Percentiles rank a stretch among this genome's conserved stretches.
These are phyloP conservation scores for Bassia scoparia DNA, from an alignment of 148 eudicot genomes.

Conservation along the genomic window DNA sequence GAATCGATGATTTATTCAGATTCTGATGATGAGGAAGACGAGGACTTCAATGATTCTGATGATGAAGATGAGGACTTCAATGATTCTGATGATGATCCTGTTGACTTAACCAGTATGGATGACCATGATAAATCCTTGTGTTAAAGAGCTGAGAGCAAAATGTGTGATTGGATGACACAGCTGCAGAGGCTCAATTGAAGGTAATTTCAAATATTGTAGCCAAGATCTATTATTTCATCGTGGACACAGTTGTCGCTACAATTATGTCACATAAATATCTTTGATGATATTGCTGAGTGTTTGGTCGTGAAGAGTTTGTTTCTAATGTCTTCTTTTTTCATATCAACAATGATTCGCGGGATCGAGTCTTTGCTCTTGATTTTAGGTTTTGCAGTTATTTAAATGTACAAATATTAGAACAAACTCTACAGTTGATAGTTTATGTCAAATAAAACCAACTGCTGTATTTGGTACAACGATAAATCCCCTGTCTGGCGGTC, in stretches of 20 bases:
- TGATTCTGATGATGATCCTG: conserved; percentile 3
- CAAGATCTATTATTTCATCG: neutral
- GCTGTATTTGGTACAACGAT: no score
- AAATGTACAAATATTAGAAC: no score
- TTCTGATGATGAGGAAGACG: conserved; percentile 33
- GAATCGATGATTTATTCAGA: conserved; percentile 37
- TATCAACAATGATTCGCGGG: no score
- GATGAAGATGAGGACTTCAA: conserved; percentile 19
- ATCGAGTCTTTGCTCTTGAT: no score
- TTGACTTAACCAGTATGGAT: conserved; percentile 23
- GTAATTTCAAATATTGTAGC: conserved; percentile 9
- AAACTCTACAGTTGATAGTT: no score
- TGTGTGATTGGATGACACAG: neutral
- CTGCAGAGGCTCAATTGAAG: conserved; percentile 9
- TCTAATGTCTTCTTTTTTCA: neutral
- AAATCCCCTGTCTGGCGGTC: no score
- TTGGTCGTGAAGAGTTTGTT: neutral
- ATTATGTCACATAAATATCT: neutral
- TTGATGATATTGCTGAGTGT: neutral
- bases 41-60: conserved; percentile 31
- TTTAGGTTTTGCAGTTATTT: no score
- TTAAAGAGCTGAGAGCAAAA: conserved; percentile 8
- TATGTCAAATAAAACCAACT: no score
- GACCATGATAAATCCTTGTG: conserved; percentile 22
- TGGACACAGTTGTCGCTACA: neutral